Evolutionary conservation across 2,329 filamentous ascomycete species (phyloP).

Genomic region (Thielaviopsis populi): DNA sequence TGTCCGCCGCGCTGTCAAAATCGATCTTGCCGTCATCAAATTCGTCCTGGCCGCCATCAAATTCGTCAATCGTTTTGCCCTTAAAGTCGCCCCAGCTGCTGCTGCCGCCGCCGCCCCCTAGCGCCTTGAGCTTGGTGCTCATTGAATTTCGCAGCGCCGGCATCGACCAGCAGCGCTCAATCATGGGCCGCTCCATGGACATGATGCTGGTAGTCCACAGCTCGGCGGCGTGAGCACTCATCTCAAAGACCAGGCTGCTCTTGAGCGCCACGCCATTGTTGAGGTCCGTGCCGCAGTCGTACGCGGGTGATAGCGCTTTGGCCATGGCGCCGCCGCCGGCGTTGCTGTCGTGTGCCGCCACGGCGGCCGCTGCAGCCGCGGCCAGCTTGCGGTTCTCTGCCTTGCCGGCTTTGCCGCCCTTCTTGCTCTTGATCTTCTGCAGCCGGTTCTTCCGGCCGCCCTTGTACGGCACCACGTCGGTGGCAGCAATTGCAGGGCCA

Average conservation of each 20-base stretch:
- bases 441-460: not conserved
- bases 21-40: not conserved
- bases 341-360: not conserved
- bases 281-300: slow-evolving; percentile 16
- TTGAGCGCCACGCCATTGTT: slow-evolving; percentile 19
- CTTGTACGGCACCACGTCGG: not conserved
- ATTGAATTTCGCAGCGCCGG: not conserved
- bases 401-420: not conserved
- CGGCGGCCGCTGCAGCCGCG: not conserved
- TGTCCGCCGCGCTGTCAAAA: too few species aligned
- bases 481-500: too few species aligned
- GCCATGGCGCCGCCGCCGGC: not conserved
- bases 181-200: slow-evolving; percentile 17
- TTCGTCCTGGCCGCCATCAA: not conserved
- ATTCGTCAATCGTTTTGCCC: not conserved
- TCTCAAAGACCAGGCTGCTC: slow-evolving; percentile 22
- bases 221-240: slow-evolving; percentile 21
- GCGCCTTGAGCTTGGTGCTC: not conserved
- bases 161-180: slow-evolving; percentile 10
- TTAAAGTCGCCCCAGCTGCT: not conserved
- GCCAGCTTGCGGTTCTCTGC: not conserved
- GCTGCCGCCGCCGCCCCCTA: not conserved
- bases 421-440: not conserved
- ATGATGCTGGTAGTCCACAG: slow-evolving; percentile 21
- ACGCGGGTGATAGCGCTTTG: not conserved